Conservation (phyloP, 768 basidiomycete species). For the Agaricus sinodeliciosus region DNA sequence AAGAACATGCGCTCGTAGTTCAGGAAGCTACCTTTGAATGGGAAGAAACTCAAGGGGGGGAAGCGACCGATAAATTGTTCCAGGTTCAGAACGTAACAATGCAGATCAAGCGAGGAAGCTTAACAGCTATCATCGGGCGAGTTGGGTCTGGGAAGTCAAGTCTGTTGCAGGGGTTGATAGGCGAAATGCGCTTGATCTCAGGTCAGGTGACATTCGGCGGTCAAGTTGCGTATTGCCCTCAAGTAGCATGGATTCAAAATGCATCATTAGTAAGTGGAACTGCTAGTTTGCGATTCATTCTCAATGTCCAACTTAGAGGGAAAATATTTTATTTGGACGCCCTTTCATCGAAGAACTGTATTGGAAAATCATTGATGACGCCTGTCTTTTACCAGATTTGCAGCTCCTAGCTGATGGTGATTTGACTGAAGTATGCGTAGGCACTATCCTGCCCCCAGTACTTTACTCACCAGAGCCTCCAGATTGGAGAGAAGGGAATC, state of each 20-base stretch:
- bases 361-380: conserved; percentile 53
- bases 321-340: conserved; percentile 65
- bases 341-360: conserved; percentile 59
- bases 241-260: conserved; percentile 76
- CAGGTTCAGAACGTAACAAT: conserved; percentile 43
- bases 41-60: conserved; percentile 31
- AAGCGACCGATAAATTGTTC: conserved; percentile 33
- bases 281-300: not conserved
- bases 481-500: conserved; percentile 72
- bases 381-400: conserved; percentile 57
- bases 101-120: conserved; percentile 45
- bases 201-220: conserved; percentile 59
- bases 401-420: conserved; percentile 65
- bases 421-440: conserved; percentile 50
- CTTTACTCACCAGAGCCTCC: not conserved
- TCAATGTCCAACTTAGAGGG: conserved; percentile 30
- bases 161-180: conserved; percentile 55
- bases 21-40: conserved; percentile 58
- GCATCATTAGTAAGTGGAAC: conserved; percentile 42
- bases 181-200: conserved; percentile 54
- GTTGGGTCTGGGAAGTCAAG: conserved; percentile 69
- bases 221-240: conserved; percentile 61
- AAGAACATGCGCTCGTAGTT: conserved; percentile 43
- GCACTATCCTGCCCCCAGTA: not conserved
- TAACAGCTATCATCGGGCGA: conserved; percentile 60